These are phyloP conservation scores for Didymella segeticola DNA, from an alignment of 2,329 filamentous ascomycete species.

Conservation along the genomic window DNA sequence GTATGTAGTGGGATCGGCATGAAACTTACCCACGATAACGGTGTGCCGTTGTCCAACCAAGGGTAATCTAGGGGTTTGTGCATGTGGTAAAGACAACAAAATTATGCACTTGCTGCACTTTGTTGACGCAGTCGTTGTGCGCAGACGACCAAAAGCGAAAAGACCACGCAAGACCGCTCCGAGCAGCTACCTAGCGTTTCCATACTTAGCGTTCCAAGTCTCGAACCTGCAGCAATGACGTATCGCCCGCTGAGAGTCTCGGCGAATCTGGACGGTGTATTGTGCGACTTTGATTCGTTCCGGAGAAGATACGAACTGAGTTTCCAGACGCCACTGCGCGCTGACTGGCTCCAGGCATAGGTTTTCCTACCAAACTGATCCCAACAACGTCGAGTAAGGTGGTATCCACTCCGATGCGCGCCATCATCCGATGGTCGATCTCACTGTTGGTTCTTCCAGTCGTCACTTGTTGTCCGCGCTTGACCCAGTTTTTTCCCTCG, in stretches of 20 bases:
- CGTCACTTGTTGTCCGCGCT: constrained; percentile 17
- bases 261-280: constrained; percentile 6
- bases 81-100: not conserved
- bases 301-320: constrained; percentile 2
- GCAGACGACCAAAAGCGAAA: not conserved
- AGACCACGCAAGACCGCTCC: not conserved
- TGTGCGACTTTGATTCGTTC: constrained; percentile 15
- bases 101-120: not conserved
- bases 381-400: constrained; percentile 17
- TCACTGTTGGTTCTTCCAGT: constrained; percentile 7
- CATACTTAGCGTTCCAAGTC: constrained; percentile 2
- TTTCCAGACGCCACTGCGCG: not conserved
- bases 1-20: constrained; percentile 15
- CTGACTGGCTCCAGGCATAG: constrained; percentile 8
- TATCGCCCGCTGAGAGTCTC: constrained; percentile 1
- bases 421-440: constrained; percentile 19
- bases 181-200: too few species aligned
- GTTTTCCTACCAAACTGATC: constrained; percentile 14
- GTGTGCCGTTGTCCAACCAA: constrained; percentile 4
- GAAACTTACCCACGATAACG: constrained; percentile 10
- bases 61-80: not conserved
- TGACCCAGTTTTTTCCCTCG: constrained; percentile 23
- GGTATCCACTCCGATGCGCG: constrained; percentile 10
- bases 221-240: constrained; percentile 10
- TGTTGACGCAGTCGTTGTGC: not conserved